Evolutionary conservation across 192 early-diverging fungal species (phyloP), one percentile per base, ranked within the genome.

Genomic region (Kappamyces sp.): DNA sequence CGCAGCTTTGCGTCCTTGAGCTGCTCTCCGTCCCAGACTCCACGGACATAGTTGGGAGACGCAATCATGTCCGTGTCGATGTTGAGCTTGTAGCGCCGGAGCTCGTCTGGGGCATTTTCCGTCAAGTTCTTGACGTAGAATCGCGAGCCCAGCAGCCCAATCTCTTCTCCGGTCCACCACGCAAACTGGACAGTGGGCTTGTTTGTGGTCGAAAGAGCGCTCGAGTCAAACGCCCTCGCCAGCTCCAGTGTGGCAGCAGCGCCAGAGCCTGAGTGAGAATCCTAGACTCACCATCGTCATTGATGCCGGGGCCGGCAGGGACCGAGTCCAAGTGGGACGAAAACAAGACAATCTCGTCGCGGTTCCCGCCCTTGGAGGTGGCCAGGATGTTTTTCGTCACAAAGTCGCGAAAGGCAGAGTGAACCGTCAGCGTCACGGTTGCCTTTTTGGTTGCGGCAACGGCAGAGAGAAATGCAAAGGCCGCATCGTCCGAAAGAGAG

Each of bases 31-130:
- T 72, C 65, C 57, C 61, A 67, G 32, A 73, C 49, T 8, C 62
- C 67, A 41, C 73, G 53, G 5, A 70, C 55, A 45, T 66, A 72
- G 68, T 76, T 76, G n/a, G 74, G 74, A 6, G 60, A 63, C 12
- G 65, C 74, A 36, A 70, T 64, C 74, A 76, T 76, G 58, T 76
- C 74, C 5, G 55, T 65, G 47, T 72, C 63, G 6, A 72, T 54
- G 57, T 65, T 71, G 11, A 73, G 37, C 45, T 63, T 64, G 53
- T 62, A 66, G 1, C 47, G 5, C 32, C 45, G 29, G 14, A 68
- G 57, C 22, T 55, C 62, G 2, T 48, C 47, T 1, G 67, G 65
- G 45, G 73, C 43, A 39, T 34, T 37, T 11, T 31, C 40, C 7
- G 49, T 29, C 29, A 77, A 62, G 51, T 74, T 46, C 29, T 64